A percentile compares a stretch with the other conserved stretches of the same genome.
phyloP scores from a whole-genome alignment of 257 asterid species.

The Osmanthus fragrans region DNA sequence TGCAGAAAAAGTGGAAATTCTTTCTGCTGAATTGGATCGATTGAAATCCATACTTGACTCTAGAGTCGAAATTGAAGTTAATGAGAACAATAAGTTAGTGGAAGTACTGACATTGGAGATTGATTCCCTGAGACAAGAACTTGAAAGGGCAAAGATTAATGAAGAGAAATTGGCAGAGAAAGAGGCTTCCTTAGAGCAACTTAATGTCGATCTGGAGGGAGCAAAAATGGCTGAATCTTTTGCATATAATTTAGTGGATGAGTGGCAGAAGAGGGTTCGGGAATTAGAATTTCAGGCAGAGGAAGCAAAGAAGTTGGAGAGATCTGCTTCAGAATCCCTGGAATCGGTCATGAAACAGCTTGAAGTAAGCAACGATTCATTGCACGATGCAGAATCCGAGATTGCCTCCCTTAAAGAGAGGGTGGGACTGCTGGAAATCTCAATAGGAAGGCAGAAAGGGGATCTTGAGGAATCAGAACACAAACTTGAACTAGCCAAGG shows the following conservation, averaged over 20 bases:
- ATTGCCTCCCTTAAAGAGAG: conserved; percentile 76
- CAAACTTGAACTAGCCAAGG: conserved; percentile 51
- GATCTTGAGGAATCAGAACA: conserved; percentile 74
- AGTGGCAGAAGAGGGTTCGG: conserved; percentile 66
- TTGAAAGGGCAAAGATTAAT: conserved; percentile 43
- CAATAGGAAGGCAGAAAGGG: conserved; percentile 60
- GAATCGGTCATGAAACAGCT: conserved; percentile 82
- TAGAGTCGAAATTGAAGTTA: conserved; percentile 42
- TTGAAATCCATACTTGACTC: conserved; percentile 67
- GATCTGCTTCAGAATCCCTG: conserved; percentile 80
- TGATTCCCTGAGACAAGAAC: conserved; percentile 19
- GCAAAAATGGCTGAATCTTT: conserved; percentile 81
- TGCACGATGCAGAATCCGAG: conserved; percentile 75
- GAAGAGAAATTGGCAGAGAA: conserved; percentile 63
- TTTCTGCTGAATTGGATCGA: conserved; percentile 73
- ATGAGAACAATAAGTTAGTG: not conserved
- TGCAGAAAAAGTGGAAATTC: conserved; percentile 63
- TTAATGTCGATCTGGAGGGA: conserved; percentile 84
- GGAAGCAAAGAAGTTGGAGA: conserved; percentile 79
- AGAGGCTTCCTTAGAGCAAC: conserved; percentile 72
- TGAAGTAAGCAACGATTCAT: conserved; percentile 68
- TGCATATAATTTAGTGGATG: conserved; percentile 66
- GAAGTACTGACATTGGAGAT: conserved; percentile 1
- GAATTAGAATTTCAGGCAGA: conserved; percentile 61
- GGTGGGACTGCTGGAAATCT: conserved; percentile 66